Percentiles rank a stretch among this genome's conserved stretches.
These are phyloP conservation scores for Cenchrus purpureus DNA, from an alignment of 176 grass and related monocot genomes.

Conservation along the genomic window DNA sequence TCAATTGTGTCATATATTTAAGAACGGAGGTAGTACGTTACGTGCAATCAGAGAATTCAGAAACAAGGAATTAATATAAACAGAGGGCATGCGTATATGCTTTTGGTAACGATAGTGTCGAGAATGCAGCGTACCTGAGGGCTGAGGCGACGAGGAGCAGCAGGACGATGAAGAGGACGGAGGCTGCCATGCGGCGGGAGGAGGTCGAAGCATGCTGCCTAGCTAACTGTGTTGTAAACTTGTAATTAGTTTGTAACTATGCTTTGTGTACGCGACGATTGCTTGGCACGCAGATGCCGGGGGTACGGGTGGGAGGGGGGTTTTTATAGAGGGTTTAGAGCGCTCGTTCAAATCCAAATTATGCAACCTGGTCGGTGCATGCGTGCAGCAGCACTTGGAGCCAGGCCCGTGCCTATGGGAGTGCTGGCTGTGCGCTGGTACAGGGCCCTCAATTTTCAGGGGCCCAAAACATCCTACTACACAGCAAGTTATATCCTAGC, in stretches of 20 bases:
- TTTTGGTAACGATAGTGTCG: neutral
- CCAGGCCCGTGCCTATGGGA: too few species aligned
- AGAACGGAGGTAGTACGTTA: neutral
- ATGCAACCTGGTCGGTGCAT: neutral
- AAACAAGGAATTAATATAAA: neutral
- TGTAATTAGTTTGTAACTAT: too few species aligned
- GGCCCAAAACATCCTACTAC: too few species aligned
- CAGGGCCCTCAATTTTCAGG: too few species aligned
- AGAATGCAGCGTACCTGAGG: slow-evolving; percentile 39
- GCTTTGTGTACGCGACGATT: neutral
- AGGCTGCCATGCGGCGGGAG: slow-evolving; percentile 47
- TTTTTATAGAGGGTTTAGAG: slow-evolving; percentile 38
- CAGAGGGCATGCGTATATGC: too few species aligned
- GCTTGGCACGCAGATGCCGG: neutral
- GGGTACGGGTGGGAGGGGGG: neutral
- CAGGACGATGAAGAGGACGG: slow-evolving; percentile 47
- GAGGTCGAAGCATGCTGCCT: slow-evolving; percentile 7
- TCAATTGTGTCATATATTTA: too few species aligned
- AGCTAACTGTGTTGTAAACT: rapidly evolving
- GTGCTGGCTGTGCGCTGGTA: too few species aligned
- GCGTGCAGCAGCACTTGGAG: neutral
- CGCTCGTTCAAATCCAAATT: neutral
- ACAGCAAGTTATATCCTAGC: too few species aligned
- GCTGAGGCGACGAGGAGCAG: slow-evolving; percentile 56
- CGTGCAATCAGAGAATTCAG: neutral